Conservation (phyloP, 345 rosid genomes). For the Durio zibethinus region DNA sequence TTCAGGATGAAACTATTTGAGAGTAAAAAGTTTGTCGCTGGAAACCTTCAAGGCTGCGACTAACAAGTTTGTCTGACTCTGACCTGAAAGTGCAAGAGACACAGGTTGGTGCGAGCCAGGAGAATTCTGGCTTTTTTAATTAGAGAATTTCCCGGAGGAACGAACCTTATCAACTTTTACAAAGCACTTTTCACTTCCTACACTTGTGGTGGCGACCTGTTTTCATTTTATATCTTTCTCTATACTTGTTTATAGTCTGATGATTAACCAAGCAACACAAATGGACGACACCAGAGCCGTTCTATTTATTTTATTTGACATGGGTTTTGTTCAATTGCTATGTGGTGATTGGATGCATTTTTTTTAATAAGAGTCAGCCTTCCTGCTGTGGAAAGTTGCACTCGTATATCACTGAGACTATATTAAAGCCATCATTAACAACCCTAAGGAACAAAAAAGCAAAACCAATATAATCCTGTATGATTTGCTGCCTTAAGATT, state of each 20-base stretch:
- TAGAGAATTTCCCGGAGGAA: slow-evolving; percentile 5
- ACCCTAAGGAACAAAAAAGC: no score
- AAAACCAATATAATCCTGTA: no score
- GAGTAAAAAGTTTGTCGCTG: neutral
- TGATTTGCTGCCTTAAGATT: no score
- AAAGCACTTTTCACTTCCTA: slow-evolving; percentile 15
- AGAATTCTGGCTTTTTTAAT: slow-evolving; percentile 8
- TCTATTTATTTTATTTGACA: neutral
- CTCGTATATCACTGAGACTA: no score
- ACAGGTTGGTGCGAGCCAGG: slow-evolving; percentile 12
- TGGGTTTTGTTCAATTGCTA: neutral
- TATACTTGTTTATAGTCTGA: slow-evolving; percentile 14
- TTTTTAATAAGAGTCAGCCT: neutral
- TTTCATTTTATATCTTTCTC: neutral
- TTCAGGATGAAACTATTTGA: neutral
- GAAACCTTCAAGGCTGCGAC: neutral
- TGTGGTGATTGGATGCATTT: neutral
- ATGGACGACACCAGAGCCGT: neutral
- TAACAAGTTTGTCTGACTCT: slow-evolving; percentile 7
- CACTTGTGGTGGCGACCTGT: neutral
- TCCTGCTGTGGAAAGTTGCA: no score
- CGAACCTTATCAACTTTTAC: slow-evolving; percentile 24
- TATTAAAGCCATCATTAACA: neutral
- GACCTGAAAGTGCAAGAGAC: neutral
- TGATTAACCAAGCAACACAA: neutral